Evolutionary conservation across 2,329 filamentous ascomycete species (phyloP).

Genomic region (Zymoseptoria passerinii): DNA sequence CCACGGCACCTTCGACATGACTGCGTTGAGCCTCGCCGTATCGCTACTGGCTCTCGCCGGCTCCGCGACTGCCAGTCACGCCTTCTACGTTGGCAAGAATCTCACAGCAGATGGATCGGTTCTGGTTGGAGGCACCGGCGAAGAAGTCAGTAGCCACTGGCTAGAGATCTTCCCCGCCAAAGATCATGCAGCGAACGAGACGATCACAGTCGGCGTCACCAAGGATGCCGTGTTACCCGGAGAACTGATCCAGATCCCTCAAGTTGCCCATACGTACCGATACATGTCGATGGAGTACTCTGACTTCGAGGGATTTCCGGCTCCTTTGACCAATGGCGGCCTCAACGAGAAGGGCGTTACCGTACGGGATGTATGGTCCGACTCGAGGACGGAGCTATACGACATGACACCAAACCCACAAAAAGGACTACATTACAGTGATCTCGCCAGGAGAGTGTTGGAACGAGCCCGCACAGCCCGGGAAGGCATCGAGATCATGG

Average conservation of each 20-base stretch:
- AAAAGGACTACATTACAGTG: constrained; percentile 35
- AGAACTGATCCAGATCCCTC: constrained; percentile 28
- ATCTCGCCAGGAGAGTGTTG: constrained; percentile 35
- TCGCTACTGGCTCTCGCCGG: neutral
- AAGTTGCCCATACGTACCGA: constrained; percentile 28
- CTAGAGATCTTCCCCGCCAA: constrained; percentile 39
- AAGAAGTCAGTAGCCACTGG: constrained; percentile 43
- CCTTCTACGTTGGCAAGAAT: constrained; percentile 42
- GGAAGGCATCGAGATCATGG: constrained; percentile 38
- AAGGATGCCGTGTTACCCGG: constrained; percentile 33
- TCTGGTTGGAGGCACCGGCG: constrained; percentile 40
- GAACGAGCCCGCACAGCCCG: constrained; percentile 35
- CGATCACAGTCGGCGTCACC: constrained; percentile 38
- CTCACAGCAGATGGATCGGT: constrained; percentile 38
- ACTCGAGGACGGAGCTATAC: constrained; percentile 33
- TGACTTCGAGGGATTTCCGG: constrained; percentile 37
- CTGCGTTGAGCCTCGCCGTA: neutral
- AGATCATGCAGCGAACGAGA: constrained; percentile 36
- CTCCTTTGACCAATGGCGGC: constrained; percentile 39
- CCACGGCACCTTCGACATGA: neutral
- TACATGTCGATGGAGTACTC: constrained; percentile 34
- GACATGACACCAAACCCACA: constrained; percentile 37
- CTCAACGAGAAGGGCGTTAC: constrained; percentile 37
- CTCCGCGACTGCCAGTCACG: constrained; percentile 36
- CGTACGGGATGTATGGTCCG: constrained; percentile 37